These are phyloP conservation scores for Hansenula lynferdii DNA, from an alignment of 1,139 yeast genomes.

Conservation along the genomic window DNA sequence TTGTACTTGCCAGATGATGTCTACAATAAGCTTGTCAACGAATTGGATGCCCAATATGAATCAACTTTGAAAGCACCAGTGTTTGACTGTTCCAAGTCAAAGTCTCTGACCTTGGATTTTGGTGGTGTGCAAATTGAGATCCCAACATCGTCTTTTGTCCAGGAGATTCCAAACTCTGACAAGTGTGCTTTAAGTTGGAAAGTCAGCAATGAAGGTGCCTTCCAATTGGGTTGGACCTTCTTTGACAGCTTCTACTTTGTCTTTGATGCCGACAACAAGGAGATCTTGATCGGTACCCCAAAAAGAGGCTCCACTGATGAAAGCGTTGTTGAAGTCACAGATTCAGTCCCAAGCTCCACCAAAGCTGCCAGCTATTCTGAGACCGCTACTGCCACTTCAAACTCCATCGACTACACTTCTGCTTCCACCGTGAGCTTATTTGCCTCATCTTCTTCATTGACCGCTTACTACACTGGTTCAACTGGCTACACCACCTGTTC, in stretches of 20 bases:
- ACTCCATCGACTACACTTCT: constrained; percentile 2
- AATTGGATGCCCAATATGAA: constrained; percentile 12
- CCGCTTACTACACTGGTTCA: constrained; percentile 3
- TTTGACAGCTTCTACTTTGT: constrained; percentile 10
- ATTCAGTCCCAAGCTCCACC: constrained; percentile 2
- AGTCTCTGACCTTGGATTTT: constrained; percentile 10
- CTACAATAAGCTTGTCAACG: constrained; percentile 7
- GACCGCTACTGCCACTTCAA: constrained; percentile 1
- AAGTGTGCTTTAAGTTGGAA: constrained; percentile 9
- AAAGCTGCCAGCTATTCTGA: constrained; percentile 1
- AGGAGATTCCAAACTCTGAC: constrained; percentile 6
- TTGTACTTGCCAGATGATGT: constrained; percentile 11
- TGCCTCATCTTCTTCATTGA: constrained; percentile 3
- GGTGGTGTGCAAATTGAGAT: constrained; percentile 11
- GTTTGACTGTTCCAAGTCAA: constrained; percentile 10
- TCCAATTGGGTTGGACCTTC: constrained; percentile 15
- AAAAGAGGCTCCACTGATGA: constrained; percentile 6
- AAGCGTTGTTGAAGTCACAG: constrained; percentile 5
- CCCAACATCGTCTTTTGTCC: constrained; percentile 8
- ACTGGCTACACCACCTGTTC: constrained; percentile 6
- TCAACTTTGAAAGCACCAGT: constrained; percentile 6
- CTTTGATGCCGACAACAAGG: constrained; percentile 11
- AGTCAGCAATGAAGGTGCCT: constrained; percentile 6
- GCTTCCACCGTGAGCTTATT: constrained; percentile 4
- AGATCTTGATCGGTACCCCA: constrained; percentile 7